phyloP scores from a whole-genome alignment of 352 stramenopile genomes.

The Aphanomyces stellatus region DNA sequence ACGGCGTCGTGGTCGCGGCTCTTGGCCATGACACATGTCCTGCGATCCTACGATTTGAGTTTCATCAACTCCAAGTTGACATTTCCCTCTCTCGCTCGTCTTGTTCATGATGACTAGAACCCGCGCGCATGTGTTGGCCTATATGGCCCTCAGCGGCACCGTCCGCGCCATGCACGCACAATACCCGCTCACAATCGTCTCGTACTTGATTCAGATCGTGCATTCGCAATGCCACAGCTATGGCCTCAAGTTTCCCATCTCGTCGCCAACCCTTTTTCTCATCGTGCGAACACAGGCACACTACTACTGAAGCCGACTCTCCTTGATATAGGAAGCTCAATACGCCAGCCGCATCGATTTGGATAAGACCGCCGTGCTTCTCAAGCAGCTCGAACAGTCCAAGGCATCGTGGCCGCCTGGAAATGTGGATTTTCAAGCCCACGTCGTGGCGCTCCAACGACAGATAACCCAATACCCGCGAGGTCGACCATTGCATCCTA shows the following conservation, averaged over 20 bases:
- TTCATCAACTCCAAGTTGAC: no score
- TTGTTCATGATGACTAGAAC: neutral
- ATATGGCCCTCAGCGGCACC: conserved; percentile 2
- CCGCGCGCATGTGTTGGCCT: neutral
- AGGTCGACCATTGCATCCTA: neutral
- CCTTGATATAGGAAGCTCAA: neutral
- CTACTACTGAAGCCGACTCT: neutral
- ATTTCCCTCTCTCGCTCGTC: no score
- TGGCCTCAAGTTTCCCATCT: neutral
- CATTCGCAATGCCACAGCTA: conserved; percentile 14
- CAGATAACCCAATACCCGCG: neutral
- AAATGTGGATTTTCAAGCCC: neutral
- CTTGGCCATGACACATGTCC: neutral
- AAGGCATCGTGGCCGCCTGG: neutral
- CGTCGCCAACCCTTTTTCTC: neutral
- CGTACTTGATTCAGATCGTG: conserved; percentile 12
- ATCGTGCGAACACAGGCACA: no score
- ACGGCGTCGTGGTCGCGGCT: neutral
- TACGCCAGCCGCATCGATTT: neutral
- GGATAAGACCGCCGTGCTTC: neutral
- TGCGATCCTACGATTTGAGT: conserved; percentile 1
- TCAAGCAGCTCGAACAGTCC: neutral
- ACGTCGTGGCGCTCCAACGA: neutral
- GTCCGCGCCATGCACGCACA: conserved; percentile 7
- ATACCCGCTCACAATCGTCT: neutral